Evolutionary conservation across 345 rosid species (phyloP), one percentile per base, ranked within the genome.

Genomic region (Ceriops decandra): DNA sequence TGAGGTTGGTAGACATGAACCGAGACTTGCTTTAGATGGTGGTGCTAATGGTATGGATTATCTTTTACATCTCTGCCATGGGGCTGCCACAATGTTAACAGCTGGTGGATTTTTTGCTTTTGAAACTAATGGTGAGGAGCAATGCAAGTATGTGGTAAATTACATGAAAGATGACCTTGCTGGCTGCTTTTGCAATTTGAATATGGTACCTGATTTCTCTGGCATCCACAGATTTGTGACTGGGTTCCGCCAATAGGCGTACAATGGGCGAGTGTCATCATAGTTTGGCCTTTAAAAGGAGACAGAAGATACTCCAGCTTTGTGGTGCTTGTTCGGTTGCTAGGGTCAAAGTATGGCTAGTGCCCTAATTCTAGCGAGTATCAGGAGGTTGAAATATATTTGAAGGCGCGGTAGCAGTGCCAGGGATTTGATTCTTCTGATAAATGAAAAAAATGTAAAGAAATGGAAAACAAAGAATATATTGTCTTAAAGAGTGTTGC

Each of bases 1-100:
- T 73, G 97, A 95, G 82, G 97, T 95, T 63, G 91, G 95, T 71
- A 80, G 68, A 71, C 97, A 93, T 67, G 97, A 93, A 77, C 99
- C 97, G 0, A 85, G 72, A 69, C 89, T 88, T 63, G 96, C 99
- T 6, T 81, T 93, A 64, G 97, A 91, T 76, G 98, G 97, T 54
- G 99, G 99, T 68, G 22, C 68, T 0, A 68, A 68, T 68, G 99
- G 99, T 66, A 69, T 83, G 70, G 88, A 88, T 76, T 76, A 83
- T 82, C 95, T 95, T 84, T 76, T 84, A 65, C 91, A 85, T 76
- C 86, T 95, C 56, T 79, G 84, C 72, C 69, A 77, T 46, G 91
- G 89, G 15, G 85, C 89, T 67, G 83, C 89, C 75, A 79, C 79
- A 61, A 78, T 91, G 86, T 74, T 95, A 83, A 84, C 82, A 83